A percentile compares a stretch with the other conserved stretches of the same genome.
Conservation (phyloP, 1,284 basidiomycete species). For the Trichosporon sp. region DNA sequence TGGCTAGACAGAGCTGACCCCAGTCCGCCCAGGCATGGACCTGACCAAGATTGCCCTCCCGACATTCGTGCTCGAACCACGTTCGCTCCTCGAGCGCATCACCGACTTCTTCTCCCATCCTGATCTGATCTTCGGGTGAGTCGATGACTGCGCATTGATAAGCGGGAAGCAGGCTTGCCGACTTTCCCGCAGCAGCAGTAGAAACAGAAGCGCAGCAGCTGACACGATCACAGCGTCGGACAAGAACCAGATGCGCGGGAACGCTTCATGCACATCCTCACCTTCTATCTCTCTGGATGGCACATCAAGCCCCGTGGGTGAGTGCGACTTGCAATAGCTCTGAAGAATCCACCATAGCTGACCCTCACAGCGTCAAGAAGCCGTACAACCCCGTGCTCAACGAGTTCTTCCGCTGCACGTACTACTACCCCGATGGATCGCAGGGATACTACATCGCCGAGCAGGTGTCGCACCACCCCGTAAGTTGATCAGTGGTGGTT, state of each 20-base stretch:
- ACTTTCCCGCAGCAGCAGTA: too few relatives aligned
- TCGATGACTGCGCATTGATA: too few relatives aligned
- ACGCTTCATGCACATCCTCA: slow-evolving; percentile 82
- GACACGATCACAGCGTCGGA: slow-evolving; percentile 24
- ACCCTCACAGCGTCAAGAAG: slow-evolving; percentile 73
- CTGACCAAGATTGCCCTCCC: slow-evolving; percentile 86
- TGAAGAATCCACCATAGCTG: neutral
- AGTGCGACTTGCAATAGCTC: slow-evolving; percentile 9
- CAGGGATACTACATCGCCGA: slow-evolving; percentile 96
- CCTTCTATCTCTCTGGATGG: slow-evolving; percentile 98
- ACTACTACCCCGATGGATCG: slow-evolving; percentile 85
- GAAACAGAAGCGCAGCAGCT: neutral
- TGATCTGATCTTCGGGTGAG: slow-evolving; percentile 74
- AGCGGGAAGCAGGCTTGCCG: too few relatives aligned
- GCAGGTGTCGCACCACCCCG: slow-evolving; percentile 59
- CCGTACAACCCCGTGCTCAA: slow-evolving; percentile 98
- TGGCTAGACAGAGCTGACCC: neutral
- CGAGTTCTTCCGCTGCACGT: slow-evolving; percentile 95
- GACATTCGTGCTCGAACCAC: slow-evolving; percentile 89
- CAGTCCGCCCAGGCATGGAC: slow-evolving; percentile 91
- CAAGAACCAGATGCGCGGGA: slow-evolving; percentile 68
- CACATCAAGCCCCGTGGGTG: slow-evolving; percentile 95
- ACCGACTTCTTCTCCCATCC: slow-evolving; percentile 99
- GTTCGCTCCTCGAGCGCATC: slow-evolving; percentile 84
- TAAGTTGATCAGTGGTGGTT: slow-evolving; percentile 16